Conservation (phyloP, 2,329 filamentous ascomycete species). For the Penicillium sp. region DNA sequence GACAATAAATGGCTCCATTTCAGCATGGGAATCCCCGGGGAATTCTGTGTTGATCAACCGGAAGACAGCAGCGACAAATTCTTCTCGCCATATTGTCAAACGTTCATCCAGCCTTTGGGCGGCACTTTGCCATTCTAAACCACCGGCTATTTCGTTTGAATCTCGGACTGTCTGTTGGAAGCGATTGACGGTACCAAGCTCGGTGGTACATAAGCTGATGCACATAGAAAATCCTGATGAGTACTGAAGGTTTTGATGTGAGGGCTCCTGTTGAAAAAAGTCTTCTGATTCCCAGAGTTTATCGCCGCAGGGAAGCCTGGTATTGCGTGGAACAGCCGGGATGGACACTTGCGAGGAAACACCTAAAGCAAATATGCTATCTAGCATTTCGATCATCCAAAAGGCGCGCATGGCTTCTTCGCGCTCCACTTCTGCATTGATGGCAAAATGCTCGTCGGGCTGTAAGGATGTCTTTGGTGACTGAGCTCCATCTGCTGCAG, state of each 20-base stretch:
- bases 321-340: neutral
- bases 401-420: neutral
- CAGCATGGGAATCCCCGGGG: neutral
- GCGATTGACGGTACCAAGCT: neutral
- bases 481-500: neutral
- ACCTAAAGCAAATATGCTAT: neutral
- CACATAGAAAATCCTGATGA: neutral
- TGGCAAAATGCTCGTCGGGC: neutral
- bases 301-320: neutral
- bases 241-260: neutral
- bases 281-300: neutral
- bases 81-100: conserved; percentile 1
- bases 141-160: neutral
- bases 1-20: neutral
- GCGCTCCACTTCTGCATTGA: neutral
- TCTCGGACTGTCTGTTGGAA: neutral
- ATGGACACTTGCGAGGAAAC: neutral
- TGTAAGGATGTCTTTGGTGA: neutral
- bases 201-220: neutral
- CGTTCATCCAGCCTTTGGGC: conserved; percentile 1
- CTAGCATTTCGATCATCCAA: conserved; percentile 1
- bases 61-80: neutral
- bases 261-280: neutral
- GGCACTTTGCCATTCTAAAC: neutral
- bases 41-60: neutral